Evolutionary conservation across 2,329 filamentous ascomycete species (phyloP), one percentile per base, ranked within the genome.

Genomic region (Trichoderma sp.): DNA sequence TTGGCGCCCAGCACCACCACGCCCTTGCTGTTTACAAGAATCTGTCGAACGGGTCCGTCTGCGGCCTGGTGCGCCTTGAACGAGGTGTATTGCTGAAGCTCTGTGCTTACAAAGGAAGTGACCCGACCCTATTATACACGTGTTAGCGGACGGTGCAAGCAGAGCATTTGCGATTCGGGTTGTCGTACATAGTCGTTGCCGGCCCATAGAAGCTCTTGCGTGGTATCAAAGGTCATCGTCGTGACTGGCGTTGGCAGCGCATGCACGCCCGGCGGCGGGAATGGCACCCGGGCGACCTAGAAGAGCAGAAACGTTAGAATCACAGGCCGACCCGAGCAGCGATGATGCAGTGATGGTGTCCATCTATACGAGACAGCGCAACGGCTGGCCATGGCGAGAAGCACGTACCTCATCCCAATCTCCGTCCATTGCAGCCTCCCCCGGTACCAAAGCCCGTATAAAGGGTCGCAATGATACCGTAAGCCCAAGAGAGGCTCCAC

Each of bases 11-110:
- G 80, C n/a, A 90, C 91, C 64, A 99, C 87, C 50, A 99, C 88
- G 22, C 96, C 95, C 76, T 91, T 92, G 70, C 97, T 93, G 76
- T 94, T 94, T 77, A 97, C 92, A 34, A 98, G 84, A 53, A 99
- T 87, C 76, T 98, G 94, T 70, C 92, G 91, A 48, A 99, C 90
- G 3, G 89, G 83, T 27, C 93, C 93, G 78, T 97, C 92, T 70
- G 87, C 80, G 5, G 86, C 82, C 2, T 85, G 82, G 78, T 97
- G 93, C 50, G 90, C 92, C 76, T 90, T 90, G 79, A 95, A 94
- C 42, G 94, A 96, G 5, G 94, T 97, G 78, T 99, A 97, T 76
- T 88, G 87, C 75, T 94, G 91, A 57, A 98, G 85, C 70, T 97
- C 92, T 64, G 88, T 87, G 64, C 93, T 91, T 78, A 92, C 92